phyloP scores from a whole-genome alignment of 441 rosid species.

The Flueggea neowawraea region DNA sequence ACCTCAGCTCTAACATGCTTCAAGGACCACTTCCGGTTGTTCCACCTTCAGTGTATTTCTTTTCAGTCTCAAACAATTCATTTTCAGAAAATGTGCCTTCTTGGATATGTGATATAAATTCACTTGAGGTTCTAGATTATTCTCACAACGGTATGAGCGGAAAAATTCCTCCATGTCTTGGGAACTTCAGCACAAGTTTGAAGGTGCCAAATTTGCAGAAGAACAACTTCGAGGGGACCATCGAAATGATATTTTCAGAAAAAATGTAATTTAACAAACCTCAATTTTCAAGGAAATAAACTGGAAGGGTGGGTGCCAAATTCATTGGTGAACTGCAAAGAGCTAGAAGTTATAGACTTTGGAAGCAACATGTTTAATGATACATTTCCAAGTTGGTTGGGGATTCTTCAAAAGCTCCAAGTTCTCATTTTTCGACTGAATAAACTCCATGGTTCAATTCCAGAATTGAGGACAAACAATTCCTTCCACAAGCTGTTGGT shows the following conservation, averaged over 20 bases:
- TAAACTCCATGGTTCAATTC: not conserved
- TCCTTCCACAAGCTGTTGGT: not conserved
- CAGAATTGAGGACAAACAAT: not conserved
- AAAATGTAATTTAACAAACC: not conserved
- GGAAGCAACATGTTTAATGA: not conserved
- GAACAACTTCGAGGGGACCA: slow-evolving; percentile 4
- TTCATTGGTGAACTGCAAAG: not conserved
- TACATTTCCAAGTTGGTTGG: not conserved
- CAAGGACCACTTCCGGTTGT: not conserved
- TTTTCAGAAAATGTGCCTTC: slow-evolving; percentile 4
- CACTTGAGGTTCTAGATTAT: not conserved
- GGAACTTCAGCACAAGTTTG: not conserved
- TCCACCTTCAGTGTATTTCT: not conserved
- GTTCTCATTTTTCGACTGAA: not conserved
- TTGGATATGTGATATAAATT: not conserved
- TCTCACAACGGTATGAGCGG: slow-evolving; percentile 11
- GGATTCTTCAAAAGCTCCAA: not conserved
- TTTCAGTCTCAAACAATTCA: slow-evolving; percentile 2
- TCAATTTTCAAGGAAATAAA: not conserved
- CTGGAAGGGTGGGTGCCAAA: slow-evolving; percentile 9
- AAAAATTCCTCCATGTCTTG: slow-evolving; percentile 6
- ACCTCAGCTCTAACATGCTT: not conserved
- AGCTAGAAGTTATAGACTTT: not conserved
- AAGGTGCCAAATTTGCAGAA: slow-evolving; percentile 1
- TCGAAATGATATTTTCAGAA: slow-evolving; percentile 1